phyloP scores from a whole-genome alignment of 305 asterid species.

The Fraxinus albicans region DNA sequence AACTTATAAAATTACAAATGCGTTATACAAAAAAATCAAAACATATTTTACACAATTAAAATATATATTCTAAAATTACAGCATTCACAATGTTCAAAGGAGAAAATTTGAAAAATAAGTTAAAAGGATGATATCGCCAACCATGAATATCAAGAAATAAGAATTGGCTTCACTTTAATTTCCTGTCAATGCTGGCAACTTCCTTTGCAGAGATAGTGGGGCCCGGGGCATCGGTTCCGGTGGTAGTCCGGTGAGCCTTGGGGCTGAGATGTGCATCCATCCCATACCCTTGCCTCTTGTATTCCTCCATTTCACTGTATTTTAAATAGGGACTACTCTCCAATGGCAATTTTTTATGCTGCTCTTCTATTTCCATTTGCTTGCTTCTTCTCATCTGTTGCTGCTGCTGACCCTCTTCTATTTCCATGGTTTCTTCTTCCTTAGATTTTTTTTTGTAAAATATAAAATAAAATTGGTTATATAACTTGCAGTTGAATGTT shows the following conservation, averaged over 20 bases:
- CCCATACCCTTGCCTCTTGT: slow-evolving; percentile 16
- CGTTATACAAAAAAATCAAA: background rate
- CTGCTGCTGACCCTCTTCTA: slow-evolving; percentile 25
- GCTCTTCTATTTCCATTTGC: background rate
- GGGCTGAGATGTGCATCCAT: slow-evolving; percentile 22
- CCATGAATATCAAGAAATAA: no score
- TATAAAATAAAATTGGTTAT: no score
- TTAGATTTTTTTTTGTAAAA: background rate
- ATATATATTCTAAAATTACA: no score
- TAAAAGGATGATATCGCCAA: background rate
- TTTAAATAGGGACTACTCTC: slow-evolving; percentile 40
- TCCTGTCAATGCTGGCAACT: slow-evolving; percentile 26
- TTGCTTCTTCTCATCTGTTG: slow-evolving; percentile 25
- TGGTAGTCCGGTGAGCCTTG: background rate
- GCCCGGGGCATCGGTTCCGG: background rate
- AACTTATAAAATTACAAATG: background rate
- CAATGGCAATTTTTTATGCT: slow-evolving; percentile 19
- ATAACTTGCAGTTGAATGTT: no score
- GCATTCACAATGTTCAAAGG: no score
- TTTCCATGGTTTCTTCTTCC: background rate
- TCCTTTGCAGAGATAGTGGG: slow-evolving; percentile 9
- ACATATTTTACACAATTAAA: no score
- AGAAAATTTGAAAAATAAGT: background rate
- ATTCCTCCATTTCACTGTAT: slow-evolving; percentile 33
- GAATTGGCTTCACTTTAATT: slow-evolving; percentile 20